Percentiles rank a stretch among this genome's conserved stretches.
phyloP scores from a whole-genome alignment of 805 yeast genomes.

The Candida xiaguanensis region DNA sequence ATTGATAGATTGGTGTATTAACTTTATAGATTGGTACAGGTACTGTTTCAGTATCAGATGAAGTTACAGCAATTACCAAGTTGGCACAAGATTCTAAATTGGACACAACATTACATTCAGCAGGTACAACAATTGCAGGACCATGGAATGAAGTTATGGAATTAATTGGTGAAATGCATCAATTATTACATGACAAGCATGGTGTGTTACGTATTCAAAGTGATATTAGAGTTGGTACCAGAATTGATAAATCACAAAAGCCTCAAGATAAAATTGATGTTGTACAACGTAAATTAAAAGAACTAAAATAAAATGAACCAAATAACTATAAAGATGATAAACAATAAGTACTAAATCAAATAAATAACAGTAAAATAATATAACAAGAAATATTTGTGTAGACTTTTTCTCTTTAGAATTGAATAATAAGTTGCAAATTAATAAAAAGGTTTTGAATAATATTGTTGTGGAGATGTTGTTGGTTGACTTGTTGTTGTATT shows the following conservation, averaged over 20 bases:
- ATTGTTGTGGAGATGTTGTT: constrained; percentile 7
- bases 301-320: constrained; percentile 5
- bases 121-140: constrained; percentile 89
- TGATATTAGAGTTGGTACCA: constrained; percentile 83
- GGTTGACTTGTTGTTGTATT: constrained; percentile 6
- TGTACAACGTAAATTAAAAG: constrained; percentile 49
- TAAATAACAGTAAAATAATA: too few species aligned
- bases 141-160: constrained; percentile 89
- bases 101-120: constrained; percentile 75
- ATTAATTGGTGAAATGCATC: constrained; percentile 75
- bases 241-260: constrained; percentile 69
- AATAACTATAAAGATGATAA: neutral
- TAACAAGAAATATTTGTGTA: too few species aligned
- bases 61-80: constrained; percentile 67
- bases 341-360: too few species aligned
- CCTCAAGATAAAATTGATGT: constrained; percentile 70
- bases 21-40: constrained; percentile 63
- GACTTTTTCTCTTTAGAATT: too few species aligned
- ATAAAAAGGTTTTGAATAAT: constrained; percentile 5
- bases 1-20: constrained; percentile 14
- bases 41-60: constrained; percentile 75
- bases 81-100: constrained; percentile 60
- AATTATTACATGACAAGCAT: constrained; percentile 55
- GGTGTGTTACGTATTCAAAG: constrained; percentile 81
- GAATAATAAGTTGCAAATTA: neutral